These are phyloP conservation scores for Allomyces javanicus DNA, from an alignment of 192 early-diverging fungal genomes.

Conservation along the genomic window DNA sequence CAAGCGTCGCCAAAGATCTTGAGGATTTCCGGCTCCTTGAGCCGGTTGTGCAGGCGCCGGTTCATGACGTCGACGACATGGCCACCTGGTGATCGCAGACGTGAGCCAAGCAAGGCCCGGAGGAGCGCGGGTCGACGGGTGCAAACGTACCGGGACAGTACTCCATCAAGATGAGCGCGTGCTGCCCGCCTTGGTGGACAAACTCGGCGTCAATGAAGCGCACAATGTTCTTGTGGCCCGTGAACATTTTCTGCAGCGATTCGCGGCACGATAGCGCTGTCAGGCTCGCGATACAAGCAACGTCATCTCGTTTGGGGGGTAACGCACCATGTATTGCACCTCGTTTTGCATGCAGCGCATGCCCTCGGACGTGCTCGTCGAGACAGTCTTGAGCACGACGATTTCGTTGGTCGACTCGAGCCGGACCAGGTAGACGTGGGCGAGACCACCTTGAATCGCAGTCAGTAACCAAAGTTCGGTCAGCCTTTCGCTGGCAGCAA, in stretches of 20 bases:
- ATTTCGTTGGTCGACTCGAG: conserved; percentile 24
- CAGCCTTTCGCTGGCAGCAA: not conserved
- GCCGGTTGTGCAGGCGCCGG: conserved; percentile 41
- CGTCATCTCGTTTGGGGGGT: not conserved
- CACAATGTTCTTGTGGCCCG: conserved; percentile 67
- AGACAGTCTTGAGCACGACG: conserved; percentile 66
- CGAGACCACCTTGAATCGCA: conserved; percentile 52
- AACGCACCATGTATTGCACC: conserved; percentile 40
- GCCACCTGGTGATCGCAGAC: conserved; percentile 30
- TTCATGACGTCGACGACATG: conserved; percentile 75
- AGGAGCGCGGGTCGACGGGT: not conserved
- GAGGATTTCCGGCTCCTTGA: conserved; percentile 69
- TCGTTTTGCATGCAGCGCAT: conserved; percentile 47
- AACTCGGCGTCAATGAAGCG: conserved; percentile 52
- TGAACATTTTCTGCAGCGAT: conserved; percentile 30
- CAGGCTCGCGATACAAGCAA: not conserved
- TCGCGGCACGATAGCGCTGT: not conserved
- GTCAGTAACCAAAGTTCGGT: not conserved
- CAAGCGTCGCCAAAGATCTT: conserved; percentile 72
- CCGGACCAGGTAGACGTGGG: conserved; percentile 70
- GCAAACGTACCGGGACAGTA: conserved; percentile 48
- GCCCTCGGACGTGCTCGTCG: conserved; percentile 43
- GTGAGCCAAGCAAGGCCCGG: not conserved
- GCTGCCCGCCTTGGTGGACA: conserved; percentile 40
- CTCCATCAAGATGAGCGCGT: conserved; percentile 80